Base-by-base conservation (phyloP, 139 green algal genomes). In the Coelastrella sp. region DNA sequence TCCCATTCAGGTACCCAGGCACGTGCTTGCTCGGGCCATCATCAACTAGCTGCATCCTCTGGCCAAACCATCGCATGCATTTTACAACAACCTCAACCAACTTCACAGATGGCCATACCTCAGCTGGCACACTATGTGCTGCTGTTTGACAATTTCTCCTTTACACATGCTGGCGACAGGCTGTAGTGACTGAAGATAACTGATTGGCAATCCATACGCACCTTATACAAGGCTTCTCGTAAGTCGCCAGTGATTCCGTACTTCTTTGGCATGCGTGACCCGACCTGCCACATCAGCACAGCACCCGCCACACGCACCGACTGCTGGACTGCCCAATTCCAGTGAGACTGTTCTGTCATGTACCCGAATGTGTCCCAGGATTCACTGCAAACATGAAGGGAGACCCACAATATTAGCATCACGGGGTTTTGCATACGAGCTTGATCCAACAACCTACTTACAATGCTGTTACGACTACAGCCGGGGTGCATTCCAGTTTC, bases 301-400 rank as follows among this genome's bases (percentile, higher is more conserved):
- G 97, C 95, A 4, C 97, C 97, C 2, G 92, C 88, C 32, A 96
- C 80, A 11, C 97, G 93, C 22, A 96, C 95, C 8, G 93, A 90
- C 90, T 97, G 92, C 14, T 92, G 87, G 20, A 94, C 92, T 68
- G 93, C 92, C 88, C 92, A 96, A 91, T 83, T 91, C 92, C 94
- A 96, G 86, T 98, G 97, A 19, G 96, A 97, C 83, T 96, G 91
- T 83, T 96, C 83, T 2, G 95, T 94, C 92, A 99, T 97, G 96
- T 99, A 99, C 73, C 96, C 93, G 93, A 98, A 98, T 5, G 97
- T 98, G 73, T 97, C 89, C 89, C 93, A 97, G 0, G 95, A 93
- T 91, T 99, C 97, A 20, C 92, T 94, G 85, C 77, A 79, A 56
- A 80, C 23, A 59, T 8, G 3, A 13, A 80, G 14, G 17, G 5